Base-by-base conservation (phyloP, 148 eudicot species). In the Selenicereus undatus region DNA sequence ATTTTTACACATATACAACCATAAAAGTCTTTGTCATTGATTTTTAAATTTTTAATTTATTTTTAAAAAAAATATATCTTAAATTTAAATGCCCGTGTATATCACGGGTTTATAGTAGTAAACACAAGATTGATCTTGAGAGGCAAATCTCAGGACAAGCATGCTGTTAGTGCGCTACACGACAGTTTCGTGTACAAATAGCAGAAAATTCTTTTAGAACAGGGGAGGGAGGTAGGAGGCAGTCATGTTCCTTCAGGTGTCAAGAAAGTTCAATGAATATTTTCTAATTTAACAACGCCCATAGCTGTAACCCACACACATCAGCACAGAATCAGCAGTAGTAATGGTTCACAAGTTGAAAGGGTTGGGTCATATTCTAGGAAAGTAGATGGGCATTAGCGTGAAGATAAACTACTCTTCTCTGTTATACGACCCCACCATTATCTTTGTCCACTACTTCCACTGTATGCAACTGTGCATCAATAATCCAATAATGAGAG, bases 301-400 rank as follows among this genome's bases (percentile, higher is more conserved):
- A 75, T 75, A 75, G 79, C 72, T 83, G 82, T 58, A 45, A 80
- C 26, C 79, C 76, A 75, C 64, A 83, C 76, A 75, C 71, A 74
- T 74, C 75, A 79, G 51, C 76, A 79, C 78, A 54, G 74, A 64
- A 73, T 72, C 32, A 71, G 58, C 74, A 54, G 75, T 73, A 73
- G 36, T 74, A 75, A 50, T 79, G 64, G 45, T 14, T 75, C 62
- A 45, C 42, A 77, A 58, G 72, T 50, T 66, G 82, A 79, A 83
- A 73, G 81, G 68, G 52, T 73, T 30, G 22, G 78, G 74, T 73
- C 84, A 72, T 75, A 79, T 26, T 69, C 79, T 83, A 74, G 30
- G 27, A 75, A 78, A 79, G 73, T 78, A 71, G 64, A 45, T 78
- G 74, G 29, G 60, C 43, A 76, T 81, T 54, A 81, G 83, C 65